These are phyloP conservation scores for Dioszegia aurantiaca DNA, from an alignment of 768 basidiomycete genomes.

Conservation along the genomic window DNA sequence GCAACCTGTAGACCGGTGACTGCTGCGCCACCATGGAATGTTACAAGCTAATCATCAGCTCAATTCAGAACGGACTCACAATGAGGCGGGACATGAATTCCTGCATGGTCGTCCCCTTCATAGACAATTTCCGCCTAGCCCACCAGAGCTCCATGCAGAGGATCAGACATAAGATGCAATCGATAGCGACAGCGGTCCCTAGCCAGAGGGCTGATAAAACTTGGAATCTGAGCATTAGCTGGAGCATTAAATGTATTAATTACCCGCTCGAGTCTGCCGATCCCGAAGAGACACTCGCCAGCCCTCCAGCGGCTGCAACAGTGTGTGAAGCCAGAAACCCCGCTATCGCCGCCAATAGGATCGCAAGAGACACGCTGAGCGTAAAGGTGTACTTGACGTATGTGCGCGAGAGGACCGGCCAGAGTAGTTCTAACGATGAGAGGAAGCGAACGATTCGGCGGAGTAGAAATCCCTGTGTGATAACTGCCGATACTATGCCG, in stretches of 20 bases:
- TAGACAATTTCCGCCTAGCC: slow-evolving; percentile 29
- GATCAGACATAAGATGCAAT: slow-evolving; percentile 21
- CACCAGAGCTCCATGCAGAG: slow-evolving; percentile 36
- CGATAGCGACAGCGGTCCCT: slow-evolving; percentile 22
- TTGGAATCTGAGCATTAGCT: slow-evolving; percentile 18
- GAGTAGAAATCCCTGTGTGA: slow-evolving; percentile 37
- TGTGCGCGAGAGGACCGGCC: slow-evolving; percentile 24
- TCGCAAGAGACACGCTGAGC: slow-evolving; percentile 5
- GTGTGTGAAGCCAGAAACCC: neutral
- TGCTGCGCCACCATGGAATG: slow-evolving; percentile 34
- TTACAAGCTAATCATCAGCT: slow-evolving; percentile 28
- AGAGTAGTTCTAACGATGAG: slow-evolving; percentile 25
- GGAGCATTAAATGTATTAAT: neutral
- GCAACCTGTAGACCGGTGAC: slow-evolving; percentile 29
- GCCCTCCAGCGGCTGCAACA: slow-evolving; percentile 5
- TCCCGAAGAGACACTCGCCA: slow-evolving; percentile 2
- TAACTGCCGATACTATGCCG: slow-evolving; percentile 27
- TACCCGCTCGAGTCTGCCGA: neutral
- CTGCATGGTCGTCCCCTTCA: slow-evolving; percentile 26
- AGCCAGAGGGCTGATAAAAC: slow-evolving; percentile 20
- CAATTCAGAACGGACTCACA: slow-evolving; percentile 16
- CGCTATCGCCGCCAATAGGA: slow-evolving; percentile 8
- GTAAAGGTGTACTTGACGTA: slow-evolving; percentile 14
- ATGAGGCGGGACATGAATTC: slow-evolving; percentile 32
- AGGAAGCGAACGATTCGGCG: slow-evolving; percentile 32